Base-by-base conservation (phyloP, 2,329 filamentous ascomycete genomes). In the Lachnellula subtilissima region DNA sequence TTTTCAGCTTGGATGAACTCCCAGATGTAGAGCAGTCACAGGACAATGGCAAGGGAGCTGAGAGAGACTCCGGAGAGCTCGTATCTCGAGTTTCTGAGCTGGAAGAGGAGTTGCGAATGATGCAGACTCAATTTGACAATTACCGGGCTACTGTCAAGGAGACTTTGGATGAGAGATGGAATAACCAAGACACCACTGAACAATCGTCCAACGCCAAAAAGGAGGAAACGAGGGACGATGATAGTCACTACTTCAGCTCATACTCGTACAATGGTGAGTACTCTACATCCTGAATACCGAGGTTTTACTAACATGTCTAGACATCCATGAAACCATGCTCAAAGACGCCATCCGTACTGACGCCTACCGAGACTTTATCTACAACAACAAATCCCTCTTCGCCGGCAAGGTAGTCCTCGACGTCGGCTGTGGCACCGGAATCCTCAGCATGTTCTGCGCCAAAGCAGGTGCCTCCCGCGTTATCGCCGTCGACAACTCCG, bases 321-420 rank as follows among this genome's bases (percentile, higher is more conserved):
- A 91, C 55, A 97, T 97, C 54, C 92, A 97, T 71, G 91, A 96
- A 70, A 91, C 88, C 7, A 97, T 97, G 92, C 81, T 97, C 60
- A 96, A 96, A 71, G 92, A 97, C 68, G 79, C 83, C 0, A 80
- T 96, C 42, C 87, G 92, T 51, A 97, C 92, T 11, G 89, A 96
- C 66, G 87, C 90, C 3, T 97, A 97, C 74, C 85, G 92, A 47
- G 91, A 97, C 73, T 96, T 97, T 70, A 91, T 97, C 67, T 96
- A 97, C 75, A 84, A 86, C 63, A 91, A 97, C 75, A 94, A 96
- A 72, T 78, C 90, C 62, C 75, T 96, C 3, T 96, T 97, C 73
- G 84, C 85, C 35, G 89, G 85, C 66, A 96, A 96, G 75, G 84
- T 86, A 9, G 89, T 97, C 12, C 82, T 97, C 6, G 92, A 97